These are phyloP conservation scores for Ogataea naganishii DNA, from an alignment of 805 yeast genomes.

Conservation along the genomic window DNA sequence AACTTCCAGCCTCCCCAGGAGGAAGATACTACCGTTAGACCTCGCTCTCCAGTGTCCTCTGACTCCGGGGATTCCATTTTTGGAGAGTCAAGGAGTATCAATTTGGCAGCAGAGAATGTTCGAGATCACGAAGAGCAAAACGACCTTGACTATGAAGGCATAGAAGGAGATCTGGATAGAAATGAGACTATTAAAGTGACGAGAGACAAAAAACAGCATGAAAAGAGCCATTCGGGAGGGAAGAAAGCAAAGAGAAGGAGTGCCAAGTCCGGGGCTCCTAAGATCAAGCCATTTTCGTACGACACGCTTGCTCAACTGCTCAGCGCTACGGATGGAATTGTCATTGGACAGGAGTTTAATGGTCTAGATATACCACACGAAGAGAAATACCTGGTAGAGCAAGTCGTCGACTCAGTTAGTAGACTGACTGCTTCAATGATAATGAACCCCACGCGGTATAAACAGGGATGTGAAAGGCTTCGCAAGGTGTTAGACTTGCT, in stretches of 20 bases:
- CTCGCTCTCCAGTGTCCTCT: no score
- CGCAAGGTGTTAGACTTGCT: slow-evolving; percentile 77
- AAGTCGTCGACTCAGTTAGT: slow-evolving; percentile 77
- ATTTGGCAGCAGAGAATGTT: slow-evolving; percentile 1
- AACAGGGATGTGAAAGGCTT: slow-evolving; percentile 71
- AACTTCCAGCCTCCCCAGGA: background rate
- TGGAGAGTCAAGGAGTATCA: background rate
- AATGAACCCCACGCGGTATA: slow-evolving; percentile 69
- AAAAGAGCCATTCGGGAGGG: slow-evolving; percentile 1
- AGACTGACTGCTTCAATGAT: slow-evolving; percentile 88
- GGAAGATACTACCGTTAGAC: no score
- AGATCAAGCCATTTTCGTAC: slow-evolving; percentile 25
- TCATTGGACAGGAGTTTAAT: slow-evolving; percentile 64
- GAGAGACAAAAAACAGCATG: background rate
- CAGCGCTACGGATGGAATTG: slow-evolving; percentile 52
- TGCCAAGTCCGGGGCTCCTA: slow-evolving; percentile 9
- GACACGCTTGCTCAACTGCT: slow-evolving; percentile 41
- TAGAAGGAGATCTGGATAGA: slow-evolving; percentile 1
- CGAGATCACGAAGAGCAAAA: slow-evolving; percentile 1
- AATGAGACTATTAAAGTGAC: background rate
- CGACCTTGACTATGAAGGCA: slow-evolving; percentile 9
- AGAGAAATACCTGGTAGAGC: slow-evolving; percentile 74
- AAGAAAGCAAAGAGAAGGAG: slow-evolving; percentile 10
- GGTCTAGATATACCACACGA: slow-evolving; percentile 63
- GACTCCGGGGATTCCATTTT: background rate